Evolutionary conservation across 2,329 filamentous ascomycete genomes (phyloP).

Genomic region (Scedosporium boydii): DNA sequence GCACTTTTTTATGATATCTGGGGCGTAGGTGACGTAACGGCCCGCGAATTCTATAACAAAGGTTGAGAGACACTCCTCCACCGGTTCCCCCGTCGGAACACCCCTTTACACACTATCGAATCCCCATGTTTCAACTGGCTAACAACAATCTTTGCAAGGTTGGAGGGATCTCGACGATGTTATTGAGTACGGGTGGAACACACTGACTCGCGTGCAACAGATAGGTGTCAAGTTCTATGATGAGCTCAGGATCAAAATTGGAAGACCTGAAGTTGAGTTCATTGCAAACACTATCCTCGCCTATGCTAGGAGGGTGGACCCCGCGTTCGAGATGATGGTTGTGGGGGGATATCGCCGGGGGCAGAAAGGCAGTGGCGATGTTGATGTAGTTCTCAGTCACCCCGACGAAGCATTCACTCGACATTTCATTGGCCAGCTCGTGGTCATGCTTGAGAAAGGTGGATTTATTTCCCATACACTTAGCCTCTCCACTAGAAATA

Average conservation of each 20-base stretch:
- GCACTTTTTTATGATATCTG: conserved; percentile 74
- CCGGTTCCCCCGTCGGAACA: not conserved
- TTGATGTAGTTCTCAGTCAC: conserved; percentile 79
- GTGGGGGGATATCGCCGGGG: conserved; percentile 78
- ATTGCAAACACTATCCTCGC: conserved; percentile 56
- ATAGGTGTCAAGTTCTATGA: conserved; percentile 93
- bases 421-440: conserved; percentile 62
- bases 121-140: not conserved
- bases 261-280: conserved; percentile 60
- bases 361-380: conserved; percentile 65
- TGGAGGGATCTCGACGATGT: conserved; percentile 84
- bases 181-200: conserved; percentile 70
- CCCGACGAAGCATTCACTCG: conserved; percentile 58
- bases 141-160: conserved; percentile 22
- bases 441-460: conserved; percentile 57
- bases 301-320: conserved; percentile 55
- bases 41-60: conserved; percentile 69
- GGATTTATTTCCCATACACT: conserved; percentile 76
- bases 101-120: not conserved
- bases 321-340: conserved; percentile 48
- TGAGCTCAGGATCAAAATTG: conserved; percentile 65
- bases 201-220: conserved; percentile 71
- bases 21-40: conserved; percentile 80
- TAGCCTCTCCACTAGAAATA: conserved; percentile 57
- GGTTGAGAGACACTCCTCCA: conserved; percentile 17